phyloP scores from a whole-genome alignment of 2,329 filamentous ascomycete species.

The Scedosporium dehoogii region DNA sequence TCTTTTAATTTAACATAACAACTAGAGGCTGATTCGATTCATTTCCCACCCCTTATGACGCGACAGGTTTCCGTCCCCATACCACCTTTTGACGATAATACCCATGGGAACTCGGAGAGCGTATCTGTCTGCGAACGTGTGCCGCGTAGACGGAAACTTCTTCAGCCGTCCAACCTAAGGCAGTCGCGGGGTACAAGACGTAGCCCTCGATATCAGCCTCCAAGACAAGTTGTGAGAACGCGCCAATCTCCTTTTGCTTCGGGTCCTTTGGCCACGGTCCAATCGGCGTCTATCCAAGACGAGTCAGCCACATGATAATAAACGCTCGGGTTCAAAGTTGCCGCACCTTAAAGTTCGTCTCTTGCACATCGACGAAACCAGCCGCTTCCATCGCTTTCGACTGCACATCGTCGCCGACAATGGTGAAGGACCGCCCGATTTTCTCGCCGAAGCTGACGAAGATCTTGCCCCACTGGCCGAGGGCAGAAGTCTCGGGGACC shows the following conservation, averaged over 20 bases:
- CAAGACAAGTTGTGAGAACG: slow-evolving; percentile 24
- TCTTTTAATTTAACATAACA: no score
- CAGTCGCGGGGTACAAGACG: slow-evolving; percentile 25
- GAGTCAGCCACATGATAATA: slow-evolving; percentile 13
- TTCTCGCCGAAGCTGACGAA: slow-evolving; percentile 22
- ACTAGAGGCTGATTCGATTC: no score
- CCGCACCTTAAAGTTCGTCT: slow-evolving; percentile 29
- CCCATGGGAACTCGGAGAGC: slow-evolving; percentile 22
- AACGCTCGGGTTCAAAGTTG: no score
- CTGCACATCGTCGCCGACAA: slow-evolving; percentile 21
- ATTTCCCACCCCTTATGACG: no score
- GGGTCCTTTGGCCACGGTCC: slow-evolving; percentile 36
- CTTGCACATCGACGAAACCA: slow-evolving; percentile 29
- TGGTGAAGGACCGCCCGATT: slow-evolving; percentile 20
- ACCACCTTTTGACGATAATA: slow-evolving; percentile 28
- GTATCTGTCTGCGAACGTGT: slow-evolving; percentile 23
- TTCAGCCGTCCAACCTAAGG: slow-evolving; percentile 22
- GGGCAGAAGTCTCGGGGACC: slow-evolving; percentile 14
- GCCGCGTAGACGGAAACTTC: slow-evolving; percentile 23
- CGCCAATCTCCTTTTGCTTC: slow-evolving; percentile 34
- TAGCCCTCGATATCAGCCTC: slow-evolving; percentile 23
- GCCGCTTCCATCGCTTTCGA: slow-evolving; percentile 19
- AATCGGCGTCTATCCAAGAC: slow-evolving; percentile 19
- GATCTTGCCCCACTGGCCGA: slow-evolving; percentile 23
- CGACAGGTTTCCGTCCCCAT: background rate